A percentile compares a stretch with the other conserved stretches of the same genome.
phyloP scores from a whole-genome alignment of 208 protist species.

The Trichomonas tenax region DNA sequence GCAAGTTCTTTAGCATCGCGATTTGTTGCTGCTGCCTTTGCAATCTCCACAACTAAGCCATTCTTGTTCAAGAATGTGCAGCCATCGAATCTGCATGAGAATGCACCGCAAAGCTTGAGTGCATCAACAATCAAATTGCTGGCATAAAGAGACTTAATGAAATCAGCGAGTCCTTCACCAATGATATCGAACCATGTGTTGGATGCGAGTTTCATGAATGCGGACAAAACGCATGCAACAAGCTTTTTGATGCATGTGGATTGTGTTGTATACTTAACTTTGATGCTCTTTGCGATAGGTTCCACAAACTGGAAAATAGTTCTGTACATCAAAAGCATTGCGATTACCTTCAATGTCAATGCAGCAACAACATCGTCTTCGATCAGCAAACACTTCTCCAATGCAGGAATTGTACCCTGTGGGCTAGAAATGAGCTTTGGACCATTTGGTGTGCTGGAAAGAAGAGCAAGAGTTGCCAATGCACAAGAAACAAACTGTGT shows the following conservation, averaged over 20 bases:
- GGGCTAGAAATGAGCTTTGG: not conserved
- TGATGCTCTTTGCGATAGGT: not conserved
- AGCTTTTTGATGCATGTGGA: not conserved
- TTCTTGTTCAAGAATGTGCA: not conserved
- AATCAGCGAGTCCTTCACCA: not conserved
- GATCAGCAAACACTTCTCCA: not conserved
- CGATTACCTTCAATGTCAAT: not conserved
- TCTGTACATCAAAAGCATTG: not conserved
- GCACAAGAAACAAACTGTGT: not conserved
- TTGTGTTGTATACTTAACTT: not conserved
- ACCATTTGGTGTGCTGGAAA: not conserved
- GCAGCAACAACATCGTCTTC: not conserved
- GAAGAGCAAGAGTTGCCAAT: not conserved
- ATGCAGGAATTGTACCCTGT: not conserved
- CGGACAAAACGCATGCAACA: not conserved
- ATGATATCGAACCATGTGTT: not conserved
- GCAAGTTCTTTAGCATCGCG: not conserved
- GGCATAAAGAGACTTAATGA: not conserved
- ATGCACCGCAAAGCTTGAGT: not conserved
- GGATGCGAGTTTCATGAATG: not conserved
- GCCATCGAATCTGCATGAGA: not conserved
- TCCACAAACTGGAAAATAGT: not conserved
- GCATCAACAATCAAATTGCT: not conserved
- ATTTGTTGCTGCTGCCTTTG: not conserved
- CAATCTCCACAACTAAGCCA: not conserved